phyloP scores from a whole-genome alignment of 257 asterid species.

The Ophiorrhiza pumila region DNA sequence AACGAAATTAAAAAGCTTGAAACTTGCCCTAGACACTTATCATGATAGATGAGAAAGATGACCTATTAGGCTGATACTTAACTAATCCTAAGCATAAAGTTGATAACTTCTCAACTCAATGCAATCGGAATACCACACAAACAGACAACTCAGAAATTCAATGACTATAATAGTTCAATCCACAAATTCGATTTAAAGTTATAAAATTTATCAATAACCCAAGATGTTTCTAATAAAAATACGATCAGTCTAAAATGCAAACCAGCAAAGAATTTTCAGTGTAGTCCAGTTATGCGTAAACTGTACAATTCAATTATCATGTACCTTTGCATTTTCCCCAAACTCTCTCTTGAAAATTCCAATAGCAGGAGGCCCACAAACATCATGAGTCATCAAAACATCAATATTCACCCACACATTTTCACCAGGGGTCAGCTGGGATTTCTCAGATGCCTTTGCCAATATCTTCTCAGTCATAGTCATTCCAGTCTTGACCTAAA shows the following conservation, averaged over 20 bases:
- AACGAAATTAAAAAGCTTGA: not conserved
- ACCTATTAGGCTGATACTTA: not conserved
- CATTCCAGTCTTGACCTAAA: slow-evolving; percentile 83
- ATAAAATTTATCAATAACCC: not conserved
- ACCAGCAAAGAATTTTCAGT: not conserved
- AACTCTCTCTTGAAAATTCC: slow-evolving; percentile 89
- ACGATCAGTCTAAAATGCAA: not conserved
- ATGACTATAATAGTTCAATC: not conserved
- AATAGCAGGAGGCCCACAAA: slow-evolving; percentile 77
- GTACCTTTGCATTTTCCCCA: slow-evolving; percentile 90
- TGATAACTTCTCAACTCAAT: not conserved
- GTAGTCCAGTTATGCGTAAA: not conserved
- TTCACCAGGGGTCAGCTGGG: slow-evolving; percentile 78
- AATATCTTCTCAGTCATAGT: slow-evolving; percentile 94
- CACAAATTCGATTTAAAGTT: not conserved
- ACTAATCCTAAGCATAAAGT: not conserved
- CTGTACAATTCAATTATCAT: not conserved
- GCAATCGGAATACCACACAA: not conserved
- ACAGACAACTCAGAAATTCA: not conserved
- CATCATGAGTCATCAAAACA: slow-evolving; percentile 93
- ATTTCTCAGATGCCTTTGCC: slow-evolving; percentile 75
- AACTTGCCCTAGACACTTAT: not conserved
- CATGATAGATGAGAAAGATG: not conserved
- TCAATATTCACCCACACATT: slow-evolving; percentile 88
- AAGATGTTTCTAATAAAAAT: not conserved